Base-by-base conservation (phyloP, 306 rosid genomes). In the Vigna hirtella region DNA sequence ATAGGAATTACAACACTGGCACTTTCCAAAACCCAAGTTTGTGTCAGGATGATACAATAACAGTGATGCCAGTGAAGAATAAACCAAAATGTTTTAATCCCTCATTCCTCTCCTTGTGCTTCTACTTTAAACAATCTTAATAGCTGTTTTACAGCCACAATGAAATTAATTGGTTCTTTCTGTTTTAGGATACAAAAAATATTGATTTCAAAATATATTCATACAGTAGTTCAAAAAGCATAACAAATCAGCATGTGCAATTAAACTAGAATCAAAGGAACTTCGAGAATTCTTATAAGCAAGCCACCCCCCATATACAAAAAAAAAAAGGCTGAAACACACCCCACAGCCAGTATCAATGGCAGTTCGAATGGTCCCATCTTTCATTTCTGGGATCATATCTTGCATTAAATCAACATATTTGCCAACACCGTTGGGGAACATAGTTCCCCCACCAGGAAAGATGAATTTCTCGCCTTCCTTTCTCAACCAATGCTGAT, bases 401-500 rank as follows among this genome's bases (percentile, higher is more conserved):
- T 86, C 89, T 85, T 88, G 87, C 98, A 96, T 96, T 59, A 86
- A 73, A 84, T 91, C 98, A 49, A 88, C 97, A 56, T 96, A 96
- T 38, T 89, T 88, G 55, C 98, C 89, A 68, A 96, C 99, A 26
- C 99, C 99, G 47, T 81, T 87, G 16, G 99, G 97, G 69, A 96
- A 96, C 99, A 96, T 96, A 17, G 99, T 96, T 72, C 99, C 99
- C 20, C 99, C 99, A 47, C 99, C 99, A 2, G 99, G 99, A 85
- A 96, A 96, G 53, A 75, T 79, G 86, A 96, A 96, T 81, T 91
- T 96, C 62, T 96, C 94, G 48, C 99, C 99, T 87, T 93, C 98
- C 86, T 93, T 96, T 83, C 74, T 88, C 74, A 96, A 86, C 99
- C 99, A 96, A 79, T 96, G 88, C 75, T 96, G 99, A 85, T 89